phyloP scores from a whole-genome alignment of 2,329 filamentous ascomycete species.

The Xylaria sp. region DNA sequence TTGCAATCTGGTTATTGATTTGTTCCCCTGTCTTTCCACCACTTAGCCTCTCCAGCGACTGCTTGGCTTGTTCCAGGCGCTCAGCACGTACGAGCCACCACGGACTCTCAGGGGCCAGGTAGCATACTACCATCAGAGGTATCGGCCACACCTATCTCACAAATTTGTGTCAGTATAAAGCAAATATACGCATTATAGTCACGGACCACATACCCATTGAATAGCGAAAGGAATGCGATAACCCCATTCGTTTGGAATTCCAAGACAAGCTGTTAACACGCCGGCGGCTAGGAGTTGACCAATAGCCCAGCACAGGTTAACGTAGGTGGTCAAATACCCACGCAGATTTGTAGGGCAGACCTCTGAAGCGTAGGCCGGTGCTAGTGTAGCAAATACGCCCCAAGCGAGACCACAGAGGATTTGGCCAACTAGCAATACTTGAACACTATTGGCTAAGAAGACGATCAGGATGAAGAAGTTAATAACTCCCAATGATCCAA shows the following conservation, averaged over 20 bases:
- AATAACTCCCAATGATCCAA: slow-evolving; percentile 45
- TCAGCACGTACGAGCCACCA: slow-evolving; percentile 59
- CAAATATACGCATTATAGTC: neutral
- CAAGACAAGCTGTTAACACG: slow-evolving; percentile 54
- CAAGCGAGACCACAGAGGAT: slow-evolving; percentile 50
- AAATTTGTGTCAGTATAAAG: neutral
- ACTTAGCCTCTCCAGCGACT: slow-evolving; percentile 52
- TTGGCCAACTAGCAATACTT: slow-evolving; percentile 46
- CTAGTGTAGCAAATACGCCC: slow-evolving; percentile 50
- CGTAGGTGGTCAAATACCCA: slow-evolving; percentile 57
- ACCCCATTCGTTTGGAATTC: slow-evolving; percentile 53
- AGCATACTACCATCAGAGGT: slow-evolving; percentile 53
- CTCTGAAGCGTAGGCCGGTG: slow-evolving; percentile 52
- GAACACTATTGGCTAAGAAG: slow-evolving; percentile 44
- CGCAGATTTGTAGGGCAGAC: slow-evolving; percentile 51
- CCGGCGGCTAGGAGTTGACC: slow-evolving; percentile 57
- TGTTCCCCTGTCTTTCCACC: slow-evolving; percentile 49
- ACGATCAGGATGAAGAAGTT: slow-evolving; percentile 49
- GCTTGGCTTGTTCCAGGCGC: slow-evolving; percentile 52
- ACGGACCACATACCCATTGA: slow-evolving; percentile 52
- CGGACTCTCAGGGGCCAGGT: slow-evolving; percentile 60
- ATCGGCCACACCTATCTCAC: slow-evolving; percentile 53
- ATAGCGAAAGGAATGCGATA: slow-evolving; percentile 58
- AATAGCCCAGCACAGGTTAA: slow-evolving; percentile 60
- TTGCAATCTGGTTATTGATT: slow-evolving; percentile 55